Base-by-base conservation (phyloP, 1,284 basidiomycete genomes). In the Papiliotrema fonsecae region DNA sequence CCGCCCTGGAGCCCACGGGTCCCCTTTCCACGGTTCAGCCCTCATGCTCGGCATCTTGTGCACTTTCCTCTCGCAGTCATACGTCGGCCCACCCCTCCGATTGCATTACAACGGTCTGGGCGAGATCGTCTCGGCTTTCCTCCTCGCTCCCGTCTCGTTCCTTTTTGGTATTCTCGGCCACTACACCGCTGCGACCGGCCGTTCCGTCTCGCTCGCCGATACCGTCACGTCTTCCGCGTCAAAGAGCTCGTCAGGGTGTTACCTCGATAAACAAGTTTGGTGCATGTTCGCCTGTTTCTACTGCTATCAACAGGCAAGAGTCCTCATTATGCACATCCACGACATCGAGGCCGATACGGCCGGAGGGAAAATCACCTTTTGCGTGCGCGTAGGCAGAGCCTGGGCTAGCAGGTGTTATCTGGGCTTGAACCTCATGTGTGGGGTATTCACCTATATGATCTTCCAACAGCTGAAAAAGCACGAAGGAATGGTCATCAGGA, bases 321-420 rank as follows among this genome's bases (percentile, higher is more conserved):
- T 61, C 32, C 46, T 61, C 47, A 50, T 58, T 38, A 61, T 61
- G 59, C 57, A 61, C 49, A 52, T 58, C 18, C 49, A 55, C 45
- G 59, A 61, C 40, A 61, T 61, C 38, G 55, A 61, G 10, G 54
- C 52, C 9, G 59, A 61, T 37, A 49, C 43, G 4, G 22, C 19
- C 9, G 59, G 57, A 6, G 55, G 55, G 1, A 61, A 61, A 37
- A 49, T 41, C 42, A 61, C 58, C 3, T 50, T 58, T 7, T 53
- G 54, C 2, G 51, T 55, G 9, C 32, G 51, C 26, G 35, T 58
- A 6, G 56, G 56, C 4, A 40, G 48, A 28, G 26, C 21, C 1
- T 5, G 18, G 13, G 50, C 56, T 6, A 39, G 35, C 14, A 40
- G 42, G 16, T 27, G 49, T 9, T 57, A 57, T 35, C 50, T 50